Evolutionary conservation across 495 filamentous ascomycete species (phyloP), one percentile per base, ranked within the genome.

Genomic region (Penicillium bialowiezense): DNA sequence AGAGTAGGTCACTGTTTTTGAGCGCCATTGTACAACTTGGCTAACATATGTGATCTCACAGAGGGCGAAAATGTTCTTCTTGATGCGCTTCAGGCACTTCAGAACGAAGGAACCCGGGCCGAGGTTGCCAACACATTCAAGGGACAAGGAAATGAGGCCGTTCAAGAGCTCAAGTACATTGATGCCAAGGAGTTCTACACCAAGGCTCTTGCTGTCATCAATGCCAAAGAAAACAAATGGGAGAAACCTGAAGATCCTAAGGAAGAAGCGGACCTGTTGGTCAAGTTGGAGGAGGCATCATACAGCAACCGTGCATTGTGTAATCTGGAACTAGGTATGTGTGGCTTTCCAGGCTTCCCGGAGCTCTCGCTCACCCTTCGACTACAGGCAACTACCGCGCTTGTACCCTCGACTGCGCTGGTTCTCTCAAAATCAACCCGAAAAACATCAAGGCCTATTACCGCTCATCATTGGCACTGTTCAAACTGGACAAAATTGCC

Each of bases 151-250:
- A 98, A 97, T 63, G 93, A 97, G 49, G 82, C 81, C 49, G 95
- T 90, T 54, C 75, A 76, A 48, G 77, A 72, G 48, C 85, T 85
- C 66, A 72, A 79, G 38, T 97, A 86, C 84, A 73, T 70, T 14
- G 90, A 97, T 65, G 93, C 90, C 5, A 88, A 85, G 58, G 91
- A 96, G 58, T 96, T 89, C 70, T 98, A 98, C 60, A 81, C 80
- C 7, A 96, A 96, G 66, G 89, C 80, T 12, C 74, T 97, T 24
- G 68, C 79, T 3, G 79, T 90, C 1, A 65, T 96, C 18, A 69
- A 74, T 14, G 73, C 72, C 15, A 73, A 75, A 54, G 81, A 83
- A 52, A 80, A 88, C 35, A 71, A 74, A 47, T 72, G 69, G 63
- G 65, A 71, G 20, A 62, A 74, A 58, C 70, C 68, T 2, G 59